phyloP scores from a whole-genome alignment of 2,329 filamentous ascomycete species.

The Talaromyces sp. region DNA sequence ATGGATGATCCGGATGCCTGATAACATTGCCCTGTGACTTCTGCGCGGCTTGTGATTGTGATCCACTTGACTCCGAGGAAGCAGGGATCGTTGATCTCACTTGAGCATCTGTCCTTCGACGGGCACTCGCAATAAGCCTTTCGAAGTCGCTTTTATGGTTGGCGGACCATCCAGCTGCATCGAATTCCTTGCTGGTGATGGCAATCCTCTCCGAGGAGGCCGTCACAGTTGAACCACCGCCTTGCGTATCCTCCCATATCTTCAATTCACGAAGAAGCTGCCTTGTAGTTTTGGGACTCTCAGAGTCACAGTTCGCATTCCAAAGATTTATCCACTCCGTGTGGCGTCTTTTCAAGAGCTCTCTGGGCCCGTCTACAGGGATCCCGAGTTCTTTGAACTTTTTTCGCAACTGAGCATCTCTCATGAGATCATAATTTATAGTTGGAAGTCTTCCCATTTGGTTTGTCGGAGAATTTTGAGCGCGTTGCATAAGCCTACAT shows the following conservation, averaged over 20 bases:
- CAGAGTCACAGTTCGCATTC: slow-evolving; percentile 95
- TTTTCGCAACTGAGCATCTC: slow-evolving; percentile 73
- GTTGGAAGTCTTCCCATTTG: slow-evolving; percentile 70
- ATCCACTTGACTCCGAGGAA: slow-evolving; percentile 4
- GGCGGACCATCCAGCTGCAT: slow-evolving; percentile 73
- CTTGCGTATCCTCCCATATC: slow-evolving; percentile 82
- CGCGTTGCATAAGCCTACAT: slow-evolving; percentile 27
- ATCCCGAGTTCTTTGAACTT: slow-evolving; percentile 83
- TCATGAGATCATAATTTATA: slow-evolving; percentile 85
- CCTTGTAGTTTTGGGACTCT: slow-evolving; percentile 67
- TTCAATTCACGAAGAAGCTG: slow-evolving; percentile 80
- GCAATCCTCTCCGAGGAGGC: slow-evolving; percentile 31
- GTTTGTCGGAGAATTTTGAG: slow-evolving; percentile 32
- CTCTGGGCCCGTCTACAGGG: slow-evolving; percentile 67
- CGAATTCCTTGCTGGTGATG: slow-evolving; percentile 87
- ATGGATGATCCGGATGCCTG: not conserved
- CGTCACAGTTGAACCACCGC: slow-evolving; percentile 54
- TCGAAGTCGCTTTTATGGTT: slow-evolving; percentile 76
- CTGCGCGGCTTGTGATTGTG: not conserved
- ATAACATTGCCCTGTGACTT: not conserved
- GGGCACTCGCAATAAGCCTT: slow-evolving; percentile 76
- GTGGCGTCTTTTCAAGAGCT: slow-evolving; percentile 76
- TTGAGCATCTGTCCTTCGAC: slow-evolving; percentile 51
- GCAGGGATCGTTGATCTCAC: slow-evolving; percentile 32
- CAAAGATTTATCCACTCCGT: slow-evolving; percentile 93